Evolutionary conservation across 805 yeast genomes (phyloP), one percentile per base, ranked within the genome.

Genomic region (Schizosaccharomyces osmophilus): DNA sequence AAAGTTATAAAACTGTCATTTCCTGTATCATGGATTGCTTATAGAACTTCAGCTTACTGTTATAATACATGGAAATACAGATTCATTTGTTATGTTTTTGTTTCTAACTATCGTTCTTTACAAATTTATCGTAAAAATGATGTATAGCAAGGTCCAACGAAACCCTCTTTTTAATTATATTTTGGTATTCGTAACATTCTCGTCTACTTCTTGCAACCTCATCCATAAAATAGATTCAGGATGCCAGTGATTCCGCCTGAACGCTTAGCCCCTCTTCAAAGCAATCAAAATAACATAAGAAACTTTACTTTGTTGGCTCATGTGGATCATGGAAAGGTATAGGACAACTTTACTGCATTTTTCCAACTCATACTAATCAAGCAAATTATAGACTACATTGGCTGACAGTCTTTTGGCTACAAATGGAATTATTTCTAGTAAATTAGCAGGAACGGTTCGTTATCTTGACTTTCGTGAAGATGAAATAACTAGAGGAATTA

Each of bases 251-350:
- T 86, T 29, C 78, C 85, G 1, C 76, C 84, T 4, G 83, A 80
- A 48, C 82, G 82, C 39, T 78, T 87, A 42, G 76, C 79, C 41
- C 71, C 79, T 64, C 73, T 88, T 22, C 97, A 90, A 70, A 76
- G 76, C 65, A 79, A 84, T 64, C 82, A 95, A 0, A 73, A 78
- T 17, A 75, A 80, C 64, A 82, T 90, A 39, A 77, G 98, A 64
- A 93, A 93, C 71, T 87, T 93, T 55, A 93, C 98, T 72, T 87
- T 93, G 64, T 76, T 93, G 60, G 99, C 99, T 0, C 99, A 93
- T 72, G 98, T 93, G 29, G 99, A 93, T 71, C 99, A 93, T 69
- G 99, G 99, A 32, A 93, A 93, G 59, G 59, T 55, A 55, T 36
- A 8, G 2, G n/a, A 11, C 41, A 17, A 32, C n/a, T 55, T 55